phyloP scores from a whole-genome alignment of 2,329 filamentous ascomycete genomes.

The Geosmithia flava region DNA sequence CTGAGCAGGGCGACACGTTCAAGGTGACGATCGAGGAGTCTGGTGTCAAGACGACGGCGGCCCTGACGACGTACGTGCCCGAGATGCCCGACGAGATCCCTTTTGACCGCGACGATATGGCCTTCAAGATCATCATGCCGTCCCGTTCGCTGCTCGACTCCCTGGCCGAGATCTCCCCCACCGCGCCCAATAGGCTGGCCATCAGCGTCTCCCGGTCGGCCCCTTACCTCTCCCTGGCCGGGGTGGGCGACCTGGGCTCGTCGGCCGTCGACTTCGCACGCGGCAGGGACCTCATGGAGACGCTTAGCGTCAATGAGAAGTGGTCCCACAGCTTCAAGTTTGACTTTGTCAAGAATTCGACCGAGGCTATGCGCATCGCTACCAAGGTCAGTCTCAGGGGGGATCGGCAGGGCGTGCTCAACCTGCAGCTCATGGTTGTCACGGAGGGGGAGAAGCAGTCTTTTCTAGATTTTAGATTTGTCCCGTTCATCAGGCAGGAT shows the following conservation, averaged over 20 bases:
- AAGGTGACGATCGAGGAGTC: conserved; percentile 78
- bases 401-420: conserved; percentile 81
- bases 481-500: conserved; percentile 56
- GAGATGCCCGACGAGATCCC: conserved; percentile 72
- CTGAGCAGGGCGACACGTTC: conserved; percentile 62
- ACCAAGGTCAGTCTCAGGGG: conserved; percentile 86
- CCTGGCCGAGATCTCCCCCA: conserved; percentile 54
- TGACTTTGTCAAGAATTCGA: conserved; percentile 70
- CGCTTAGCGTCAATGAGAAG: conserved; percentile 49
- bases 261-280: conserved; percentile 56
- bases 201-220: conserved; percentile 51
- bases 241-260: conserved; percentile 40
- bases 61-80: conserved; percentile 77
- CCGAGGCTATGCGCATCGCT: conserved; percentile 83
- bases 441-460: conserved; percentile 56
- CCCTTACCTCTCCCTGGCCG: conserved; percentile 66
- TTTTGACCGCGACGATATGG: conserved; percentile 66
- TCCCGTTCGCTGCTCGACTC: conserved; percentile 60
- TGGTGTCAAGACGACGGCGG: conserved; percentile 78
- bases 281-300: conserved; percentile 59
- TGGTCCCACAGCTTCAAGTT: conserved; percentile 75
- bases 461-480: conserved; percentile 75
- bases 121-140: conserved; percentile 93
- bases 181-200: conserved; percentile 61
- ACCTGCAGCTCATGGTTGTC: conserved; percentile 93